Base-by-base conservation (phyloP, 1,284 basidiomycete species). In the Caloboletus firmus region DNA sequence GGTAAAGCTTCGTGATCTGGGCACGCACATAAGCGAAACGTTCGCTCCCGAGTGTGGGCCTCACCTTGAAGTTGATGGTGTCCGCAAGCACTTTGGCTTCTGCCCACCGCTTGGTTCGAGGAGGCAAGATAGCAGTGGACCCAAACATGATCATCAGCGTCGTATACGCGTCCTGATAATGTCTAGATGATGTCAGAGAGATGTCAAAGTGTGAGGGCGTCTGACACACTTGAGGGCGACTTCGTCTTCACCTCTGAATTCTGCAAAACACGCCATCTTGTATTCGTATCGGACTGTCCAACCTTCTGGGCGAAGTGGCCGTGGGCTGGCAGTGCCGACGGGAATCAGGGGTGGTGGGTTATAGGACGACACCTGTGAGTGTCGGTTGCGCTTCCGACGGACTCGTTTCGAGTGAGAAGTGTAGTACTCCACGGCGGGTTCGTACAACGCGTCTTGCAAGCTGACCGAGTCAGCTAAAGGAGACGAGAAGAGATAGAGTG, bases 201-300 rank as follows among this genome's bases (percentile, higher is more conserved):
- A 6, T 0, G 42, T 40, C 30, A 43, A 52, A 49, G 43, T 31
- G 54, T 26, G 58, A 47, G 54, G 37, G 43, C 51, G 51, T 69
- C 48, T 39, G 50, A 70, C 80, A 52, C 59, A 91, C 87, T 92
- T 93, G 57, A 93, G 76, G 2, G 93, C 92, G 6, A 93, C 86
- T 62, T 96, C 93, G 57, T 91, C 83, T 68, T 98, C 95, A 18
- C 91, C 87, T 51, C 93, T 76, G 62, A 98, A 90, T 72, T 99
- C 96, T 1, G 95, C 93, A 71, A 98, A 98, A 60, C 91, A 91
- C 0, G 89, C 96, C 77, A 96, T 89, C 74, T 98, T 99, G 77
- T 93, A 98, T 69, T 97, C 94, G 66, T 96, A 95, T 20, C 96
- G 79, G n/a, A 96, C 92, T 0, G 87, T 90, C 95, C 96, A 98